phyloP scores from a whole-genome alignment of 1,284 basidiomycete species.

The Trichosporon sp. region DNA sequence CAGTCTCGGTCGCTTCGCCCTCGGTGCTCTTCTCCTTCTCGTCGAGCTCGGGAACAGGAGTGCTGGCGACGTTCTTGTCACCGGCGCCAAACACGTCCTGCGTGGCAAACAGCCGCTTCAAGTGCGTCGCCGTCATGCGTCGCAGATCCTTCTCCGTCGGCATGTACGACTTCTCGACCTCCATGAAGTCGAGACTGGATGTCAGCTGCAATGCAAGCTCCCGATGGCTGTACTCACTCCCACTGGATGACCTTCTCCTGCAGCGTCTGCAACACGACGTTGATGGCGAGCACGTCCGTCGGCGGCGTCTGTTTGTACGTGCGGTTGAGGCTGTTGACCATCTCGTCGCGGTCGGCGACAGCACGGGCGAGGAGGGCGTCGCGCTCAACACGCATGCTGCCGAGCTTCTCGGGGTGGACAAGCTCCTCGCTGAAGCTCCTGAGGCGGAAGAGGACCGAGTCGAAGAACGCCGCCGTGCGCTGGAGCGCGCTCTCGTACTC shows the following conservation, averaged over 20 bases:
- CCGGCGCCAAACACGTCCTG: constrained; percentile 55
- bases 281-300: constrained; percentile 85
- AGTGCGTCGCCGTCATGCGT: constrained; percentile 55
- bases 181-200: constrained; percentile 59
- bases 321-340: constrained; percentile 72
- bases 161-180: constrained; percentile 60
- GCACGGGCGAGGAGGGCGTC: constrained; percentile 67
- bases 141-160: constrained; percentile 57
- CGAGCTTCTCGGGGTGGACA: constrained; percentile 53
- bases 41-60: constrained; percentile 76
- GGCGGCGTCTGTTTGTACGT: constrained; percentile 78
- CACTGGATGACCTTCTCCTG: constrained; percentile 97
- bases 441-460: constrained; percentile 60
- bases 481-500: constrained; percentile 79
- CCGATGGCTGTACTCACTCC: constrained; percentile 60
- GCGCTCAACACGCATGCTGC: constrained; percentile 43
- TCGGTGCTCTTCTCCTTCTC: constrained; percentile 58
- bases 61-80: constrained; percentile 53
- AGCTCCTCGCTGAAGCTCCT: constrained; percentile 53
- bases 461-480: constrained; percentile 67
- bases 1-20: constrained; percentile 5
- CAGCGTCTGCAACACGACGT: constrained; percentile 79
- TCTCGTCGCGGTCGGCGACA: constrained; percentile 72
- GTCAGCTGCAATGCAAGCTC: constrained; percentile 20
- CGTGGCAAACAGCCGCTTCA: constrained; percentile 61